phyloP scores from a whole-genome alignment of 2,329 filamentous ascomycete species.

The Hypoxylon sp. region DNA sequence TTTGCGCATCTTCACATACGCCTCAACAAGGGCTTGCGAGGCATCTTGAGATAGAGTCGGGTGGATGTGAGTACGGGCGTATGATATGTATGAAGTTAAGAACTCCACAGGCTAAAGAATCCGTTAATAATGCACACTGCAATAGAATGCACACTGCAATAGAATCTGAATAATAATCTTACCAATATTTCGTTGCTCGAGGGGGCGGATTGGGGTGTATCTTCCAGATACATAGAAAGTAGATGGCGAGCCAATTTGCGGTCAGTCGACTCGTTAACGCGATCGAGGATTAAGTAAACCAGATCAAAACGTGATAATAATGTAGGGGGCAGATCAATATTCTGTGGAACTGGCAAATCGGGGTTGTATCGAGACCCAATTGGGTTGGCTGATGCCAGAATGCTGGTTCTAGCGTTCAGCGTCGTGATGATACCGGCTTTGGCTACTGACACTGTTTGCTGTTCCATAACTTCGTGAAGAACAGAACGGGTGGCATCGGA shows the following conservation, averaged over 20 bases:
- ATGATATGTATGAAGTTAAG: slow-evolving; percentile 96
- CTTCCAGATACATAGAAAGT: slow-evolving; percentile 96
- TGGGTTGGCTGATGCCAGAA: slow-evolving; percentile 96
- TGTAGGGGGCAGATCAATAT: slow-evolving; percentile 96
- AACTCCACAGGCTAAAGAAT: slow-evolving; percentile 85
- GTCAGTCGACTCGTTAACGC: slow-evolving; percentile 90
- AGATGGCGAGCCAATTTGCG: slow-evolving; percentile 91
- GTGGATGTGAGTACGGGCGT: slow-evolving; percentile 88
- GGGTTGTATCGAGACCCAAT: slow-evolving; percentile 99
- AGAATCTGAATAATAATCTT: slow-evolving; percentile 58
- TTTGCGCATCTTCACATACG: slow-evolving; percentile 95
- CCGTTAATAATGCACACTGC: slow-evolving; percentile 49
- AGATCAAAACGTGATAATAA: slow-evolving; percentile 96
- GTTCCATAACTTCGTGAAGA: slow-evolving; percentile 90
- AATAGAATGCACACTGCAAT: background rate
- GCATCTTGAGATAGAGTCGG: slow-evolving; percentile 85
- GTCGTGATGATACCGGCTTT: slow-evolving; percentile 98
- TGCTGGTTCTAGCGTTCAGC: slow-evolving; percentile 93
- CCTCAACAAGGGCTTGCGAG: slow-evolving; percentile 84
- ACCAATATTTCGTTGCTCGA: slow-evolving; percentile 84
- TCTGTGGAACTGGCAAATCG: slow-evolving; percentile 94
- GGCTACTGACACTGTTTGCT: slow-evolving; percentile 87
- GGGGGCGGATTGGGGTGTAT: slow-evolving; percentile 87
- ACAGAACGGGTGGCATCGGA: slow-evolving; percentile 83
- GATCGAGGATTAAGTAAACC: slow-evolving; percentile 96